Base-by-base conservation (phyloP, 2,329 filamentous ascomycete species). In the Ophiostoma montium region DNA sequence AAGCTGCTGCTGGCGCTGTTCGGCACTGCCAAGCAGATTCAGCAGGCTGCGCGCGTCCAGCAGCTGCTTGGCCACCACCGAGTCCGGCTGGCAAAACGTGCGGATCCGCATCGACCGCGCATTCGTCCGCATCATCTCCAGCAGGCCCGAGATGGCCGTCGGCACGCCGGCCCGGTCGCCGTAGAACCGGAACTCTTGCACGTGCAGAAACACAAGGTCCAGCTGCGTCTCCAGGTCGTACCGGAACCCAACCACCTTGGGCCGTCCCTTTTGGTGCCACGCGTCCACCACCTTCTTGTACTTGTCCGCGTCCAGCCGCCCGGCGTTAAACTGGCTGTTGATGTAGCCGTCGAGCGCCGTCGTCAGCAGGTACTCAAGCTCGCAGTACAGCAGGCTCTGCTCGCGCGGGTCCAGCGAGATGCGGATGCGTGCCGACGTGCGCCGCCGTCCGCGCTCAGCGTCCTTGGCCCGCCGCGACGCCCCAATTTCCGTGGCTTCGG, bases 191-290 rank as follows among this genome's bases (percentile, higher is more conserved):
- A 80, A 79, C 19, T 71, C 67, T 10, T 69, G 59, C 27, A 68
- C 58, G 54, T 79, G 75, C 9, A 71, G 58, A 15, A 60, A 57
- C 19, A 78, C 59, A 11, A 80, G 67, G 11, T 76, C 72, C n/a
- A 79, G 57, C 61, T 79, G 76, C 1, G 75, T 78, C 62, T 78
- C 75, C 2, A 78, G 59, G 52, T 80, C 75, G 58, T 75, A 79
- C 16, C 74, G 71, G 59, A 78, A 79, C 12, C 72, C 71, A 19
- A 75, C 61, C 9, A 79, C 74, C 49, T 66, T 69, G 6, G 75
- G 73, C 0, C 72, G 72, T 35, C 75, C 75, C 53, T 70, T 68
- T 39, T 67, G 63, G 21, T 65, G 61, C 76, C 75, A 80, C 5
- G 57, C 59, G 46, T 78, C 72, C 2, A 68, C 66, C 8, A 76